Conservation (phyloP, 139 green algal genomes). For the Yamagishiella unicocca region DNA sequence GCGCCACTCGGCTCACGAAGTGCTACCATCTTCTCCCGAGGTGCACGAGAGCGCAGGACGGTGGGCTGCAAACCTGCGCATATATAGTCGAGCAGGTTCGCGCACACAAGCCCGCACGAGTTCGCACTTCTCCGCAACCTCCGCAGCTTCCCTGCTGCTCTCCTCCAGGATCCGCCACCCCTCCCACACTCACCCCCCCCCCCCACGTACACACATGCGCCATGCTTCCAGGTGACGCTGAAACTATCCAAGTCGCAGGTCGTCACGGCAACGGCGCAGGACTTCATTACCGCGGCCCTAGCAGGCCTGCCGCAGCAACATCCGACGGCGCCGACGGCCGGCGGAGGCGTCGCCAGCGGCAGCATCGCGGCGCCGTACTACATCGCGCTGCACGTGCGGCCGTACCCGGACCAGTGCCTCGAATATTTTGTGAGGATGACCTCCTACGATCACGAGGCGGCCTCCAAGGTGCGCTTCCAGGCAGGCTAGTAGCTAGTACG, state of each 20-base stretch:
- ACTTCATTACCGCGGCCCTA: neutral
- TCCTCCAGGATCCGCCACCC: neutral
- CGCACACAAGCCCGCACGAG: neutral
- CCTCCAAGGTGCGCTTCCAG: neutral
- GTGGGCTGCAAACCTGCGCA: neutral
- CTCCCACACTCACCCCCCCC: no score
- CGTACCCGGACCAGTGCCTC: constrained; percentile 34
- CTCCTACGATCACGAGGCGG: neutral
- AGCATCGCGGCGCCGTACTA: constrained; percentile 6
- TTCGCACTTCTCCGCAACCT: neutral
- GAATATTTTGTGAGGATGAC: constrained; percentile 3
- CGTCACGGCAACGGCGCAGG: neutral
- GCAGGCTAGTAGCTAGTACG: neutral
- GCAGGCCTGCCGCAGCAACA: neutral
- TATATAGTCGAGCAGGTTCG: neutral
- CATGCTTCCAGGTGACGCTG: constrained; percentile 34
- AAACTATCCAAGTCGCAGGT: neutral
- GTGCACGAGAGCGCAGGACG: no score
- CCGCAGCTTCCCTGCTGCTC: neutral
- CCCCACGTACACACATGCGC: neutral
- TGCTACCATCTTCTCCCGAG: no score
- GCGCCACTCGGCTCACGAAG: no score
- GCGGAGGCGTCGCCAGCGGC: neutral
- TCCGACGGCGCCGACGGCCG: neutral
- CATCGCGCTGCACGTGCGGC: constrained; percentile 32